phyloP scores from a whole-genome alignment of 768 basidiomycete species.

The Suillus sp. region DNA sequence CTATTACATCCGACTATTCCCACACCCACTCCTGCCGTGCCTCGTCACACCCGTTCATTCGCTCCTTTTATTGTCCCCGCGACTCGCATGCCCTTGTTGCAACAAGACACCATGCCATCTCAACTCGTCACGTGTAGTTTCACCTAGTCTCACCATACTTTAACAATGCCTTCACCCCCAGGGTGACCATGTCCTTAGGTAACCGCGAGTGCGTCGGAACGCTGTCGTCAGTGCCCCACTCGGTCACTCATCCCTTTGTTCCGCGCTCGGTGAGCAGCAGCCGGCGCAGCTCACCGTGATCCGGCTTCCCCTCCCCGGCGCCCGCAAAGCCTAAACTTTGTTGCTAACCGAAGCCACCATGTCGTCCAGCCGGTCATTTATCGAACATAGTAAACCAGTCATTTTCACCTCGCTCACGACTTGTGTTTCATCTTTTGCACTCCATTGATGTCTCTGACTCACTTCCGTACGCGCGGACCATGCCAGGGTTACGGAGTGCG shows the following conservation, averaged over 20 bases:
- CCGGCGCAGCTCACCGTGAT: background rate
- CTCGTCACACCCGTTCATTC: conserved; percentile 4
- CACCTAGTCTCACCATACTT: too few species aligned
- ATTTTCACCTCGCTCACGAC: background rate
- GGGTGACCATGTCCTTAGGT: too few species aligned
- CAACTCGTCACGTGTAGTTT: background rate
- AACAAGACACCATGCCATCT: conserved; percentile 2
- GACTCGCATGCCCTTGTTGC: conserved; percentile 4
- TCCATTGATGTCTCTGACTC: background rate
- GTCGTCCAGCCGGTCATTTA: background rate
- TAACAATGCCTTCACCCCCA: too few species aligned
- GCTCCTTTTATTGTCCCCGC: background rate
- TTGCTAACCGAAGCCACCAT: background rate
- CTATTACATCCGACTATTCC: conserved; percentile 29
- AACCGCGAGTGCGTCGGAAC: background rate
- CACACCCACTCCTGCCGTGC: conserved; percentile 18
- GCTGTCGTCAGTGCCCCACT: background rate
- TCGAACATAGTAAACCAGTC: background rate
- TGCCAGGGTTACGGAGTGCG: background rate
- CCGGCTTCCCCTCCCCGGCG: background rate
- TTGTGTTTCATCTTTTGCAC: too few species aligned
- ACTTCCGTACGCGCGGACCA: background rate
- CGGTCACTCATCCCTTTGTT: background rate
- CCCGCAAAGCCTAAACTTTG: background rate
- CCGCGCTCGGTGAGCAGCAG: background rate